These are phyloP conservation scores for Pichia ethanolica DNA, from an alignment of 805 yeast genomes.

Conservation along the genomic window DNA sequence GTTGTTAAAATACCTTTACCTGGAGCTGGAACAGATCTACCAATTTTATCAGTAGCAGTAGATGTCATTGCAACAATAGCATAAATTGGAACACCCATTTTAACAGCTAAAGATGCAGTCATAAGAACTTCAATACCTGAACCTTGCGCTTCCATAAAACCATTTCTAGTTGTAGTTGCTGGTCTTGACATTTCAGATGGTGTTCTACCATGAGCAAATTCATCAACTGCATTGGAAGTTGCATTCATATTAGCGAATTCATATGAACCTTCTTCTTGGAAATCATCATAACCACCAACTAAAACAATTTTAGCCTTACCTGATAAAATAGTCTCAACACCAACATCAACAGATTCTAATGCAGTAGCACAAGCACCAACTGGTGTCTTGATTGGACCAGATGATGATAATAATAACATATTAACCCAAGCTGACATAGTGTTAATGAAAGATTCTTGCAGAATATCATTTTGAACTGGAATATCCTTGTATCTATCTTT, in stretches of 20 bases:
- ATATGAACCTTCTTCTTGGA: constrained; percentile 97
- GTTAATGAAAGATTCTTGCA: constrained; percentile 97
- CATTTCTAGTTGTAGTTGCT: constrained; percentile 89
- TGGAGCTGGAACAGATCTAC: constrained; percentile 99
- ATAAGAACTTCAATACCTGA: constrained; percentile 95
- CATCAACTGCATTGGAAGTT: constrained; percentile 83
- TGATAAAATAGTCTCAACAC: constrained; percentile 85
- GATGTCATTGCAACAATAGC: constrained; percentile 92
- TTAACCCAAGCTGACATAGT: constrained; percentile 99
- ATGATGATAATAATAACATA: constrained; percentile 91
- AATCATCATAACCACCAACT: constrained; percentile 99
- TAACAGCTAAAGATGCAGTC: constrained; percentile 88
- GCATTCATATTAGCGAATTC: constrained; percentile 99
- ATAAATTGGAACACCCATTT: constrained; percentile 99
- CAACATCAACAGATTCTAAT: constrained; percentile 92
- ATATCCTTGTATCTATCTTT: constrained; percentile 86
- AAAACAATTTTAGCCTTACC: constrained; percentile 95
- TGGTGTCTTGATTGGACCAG: constrained; percentile 99
- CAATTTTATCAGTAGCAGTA: constrained; percentile 97
- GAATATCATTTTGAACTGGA: constrained; percentile 94
- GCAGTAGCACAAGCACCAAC: constrained; percentile 99
- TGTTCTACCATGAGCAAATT: constrained; percentile 91
- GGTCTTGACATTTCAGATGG: constrained; percentile 99
- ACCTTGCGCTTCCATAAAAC: constrained; percentile 99
- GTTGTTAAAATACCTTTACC: constrained; percentile 99